Evolutionary conservation across 2,329 filamentous ascomycete genomes (phyloP), one percentile per base, ranked within the genome.

Genomic region (Fusarium stilboides): DNA sequence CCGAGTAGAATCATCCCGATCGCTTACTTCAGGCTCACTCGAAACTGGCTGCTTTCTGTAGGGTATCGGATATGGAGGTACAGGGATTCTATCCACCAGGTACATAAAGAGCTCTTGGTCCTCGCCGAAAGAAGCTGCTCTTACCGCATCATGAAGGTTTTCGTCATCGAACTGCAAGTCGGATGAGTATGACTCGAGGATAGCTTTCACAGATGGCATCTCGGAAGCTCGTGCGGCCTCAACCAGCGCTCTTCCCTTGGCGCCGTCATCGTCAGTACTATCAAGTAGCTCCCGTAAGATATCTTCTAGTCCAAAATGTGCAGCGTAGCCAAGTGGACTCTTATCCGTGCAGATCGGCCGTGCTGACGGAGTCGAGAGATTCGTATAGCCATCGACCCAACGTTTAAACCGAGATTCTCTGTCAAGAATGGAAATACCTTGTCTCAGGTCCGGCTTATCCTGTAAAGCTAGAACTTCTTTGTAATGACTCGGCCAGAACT

Each of bases 401-500:
- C 57, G 57, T 6, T 34, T 22, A 15, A 61, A 15, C 10, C 14
- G 15, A 5, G 14, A 5, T 13, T 49, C 15, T 12, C 45, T 20
- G 22, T 19, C 24, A 36, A 61, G 28, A 17, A 61, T 14, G 6
- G 5, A 5, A 9, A 15, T 42, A 6, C 20, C 36, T 5, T 14
- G 14, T 19, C 26, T 17, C 5, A n/a, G 36, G 8, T n/a, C 8
- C 9, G 36, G n/a, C 15, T 37, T 37, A 28, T 37, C 17, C 17
- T 37, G 15, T 8, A 10, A 6, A 8, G 36, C 7, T 8, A 37
- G 17, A n/a, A 37, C 7, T 5, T 19, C 4, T 7, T 37, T 22
- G 51, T 50, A 54, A 33, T 61, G 57, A 15, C 39, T 13, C 4
- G 44, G 10, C 51, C 43, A 56, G 24, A 61, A 61, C 39, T 49